Conservation (phyloP, 495 filamentous ascomycete genomes). For the Neurospora sp. region DNA sequence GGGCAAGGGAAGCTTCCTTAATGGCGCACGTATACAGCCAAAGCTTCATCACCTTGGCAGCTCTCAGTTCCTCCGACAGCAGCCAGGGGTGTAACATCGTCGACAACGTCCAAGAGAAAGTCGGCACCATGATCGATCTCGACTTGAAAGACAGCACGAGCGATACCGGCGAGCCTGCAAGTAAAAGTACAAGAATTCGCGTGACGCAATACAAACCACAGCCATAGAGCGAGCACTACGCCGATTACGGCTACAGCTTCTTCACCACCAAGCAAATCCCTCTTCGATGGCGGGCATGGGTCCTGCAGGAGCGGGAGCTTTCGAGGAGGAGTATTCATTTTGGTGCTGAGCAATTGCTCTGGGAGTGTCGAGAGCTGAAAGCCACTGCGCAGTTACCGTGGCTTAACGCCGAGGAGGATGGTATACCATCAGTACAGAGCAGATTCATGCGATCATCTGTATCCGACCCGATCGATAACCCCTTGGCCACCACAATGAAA, state of each 20-base stretch:
- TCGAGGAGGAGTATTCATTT: constrained; percentile 20
- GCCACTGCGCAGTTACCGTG: not conserved
- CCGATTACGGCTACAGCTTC: not conserved
- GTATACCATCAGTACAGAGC: not conserved
- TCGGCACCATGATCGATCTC: not conserved
- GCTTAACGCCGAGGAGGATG: not conserved
- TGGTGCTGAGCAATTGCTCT: constrained; percentile 17
- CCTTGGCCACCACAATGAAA: not conserved
- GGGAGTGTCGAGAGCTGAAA: constrained; percentile 15
- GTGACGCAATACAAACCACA: not conserved
- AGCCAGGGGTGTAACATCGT: not conserved
- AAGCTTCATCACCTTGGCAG: not conserved
- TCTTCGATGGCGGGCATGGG: constrained; percentile 17
- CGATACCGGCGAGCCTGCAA: not conserved
- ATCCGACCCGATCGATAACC: not conserved
- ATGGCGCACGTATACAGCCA: not conserved
- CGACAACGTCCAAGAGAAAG: not conserved
- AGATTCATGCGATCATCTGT: not conserved
- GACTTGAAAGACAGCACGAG: not conserved
- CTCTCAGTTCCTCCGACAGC: not conserved
- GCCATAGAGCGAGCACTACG: not conserved
- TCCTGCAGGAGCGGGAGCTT: constrained; percentile 25
- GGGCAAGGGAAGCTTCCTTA: not conserved
- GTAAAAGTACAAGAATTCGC: not conserved
- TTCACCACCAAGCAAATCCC: not conserved